Percentiles rank a stretch among this genome's conserved stretches.
Evolutionary conservation across 108 stramenopile species (phyloP).

Genomic region (Cyclotella atomus): DNA sequence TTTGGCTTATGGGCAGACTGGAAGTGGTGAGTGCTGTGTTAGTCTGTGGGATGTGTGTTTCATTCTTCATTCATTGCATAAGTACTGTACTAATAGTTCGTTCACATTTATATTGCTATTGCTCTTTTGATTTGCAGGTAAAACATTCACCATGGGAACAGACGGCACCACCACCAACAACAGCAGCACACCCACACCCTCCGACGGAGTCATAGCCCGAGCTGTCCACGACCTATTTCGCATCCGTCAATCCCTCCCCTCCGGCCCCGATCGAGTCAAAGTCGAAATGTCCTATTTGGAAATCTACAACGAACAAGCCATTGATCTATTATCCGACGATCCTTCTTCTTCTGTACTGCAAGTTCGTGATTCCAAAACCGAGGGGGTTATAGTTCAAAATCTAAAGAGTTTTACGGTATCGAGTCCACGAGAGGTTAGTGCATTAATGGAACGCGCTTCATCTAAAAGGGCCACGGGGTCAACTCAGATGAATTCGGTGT

Average conservation of each 20-base stretch:
- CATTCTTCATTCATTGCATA: neutral
- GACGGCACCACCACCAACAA: neutral
- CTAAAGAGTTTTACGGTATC: constrained; percentile 56
- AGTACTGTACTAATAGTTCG: no score
- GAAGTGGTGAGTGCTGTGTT: constrained; percentile 77
- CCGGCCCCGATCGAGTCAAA: constrained; percentile 37
- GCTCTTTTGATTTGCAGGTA: no score
- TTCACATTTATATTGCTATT: no score
- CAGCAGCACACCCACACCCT: constrained; percentile 12
- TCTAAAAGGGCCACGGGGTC: constrained; percentile 71
- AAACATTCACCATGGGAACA: constrained; percentile 32
- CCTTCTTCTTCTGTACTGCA: constrained; percentile 40
- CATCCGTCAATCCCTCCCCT: constrained; percentile 9
- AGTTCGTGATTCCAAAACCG: constrained; percentile 58
- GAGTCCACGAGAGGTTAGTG: constrained; percentile 55
- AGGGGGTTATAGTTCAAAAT: constrained; percentile 74
- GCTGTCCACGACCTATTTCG: constrained; percentile 63
- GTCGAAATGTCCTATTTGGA: constrained; percentile 70
- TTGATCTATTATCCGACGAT: constrained; percentile 54
- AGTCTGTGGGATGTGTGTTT: neutral
- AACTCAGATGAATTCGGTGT: constrained; percentile 91
- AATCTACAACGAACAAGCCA: constrained; percentile 73
- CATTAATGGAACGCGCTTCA: constrained; percentile 66
- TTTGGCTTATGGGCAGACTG: constrained; percentile 98
- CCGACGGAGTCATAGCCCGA: constrained; percentile 65